Conservation (phyloP, 306 rosid species). For the Benincasa hispida region DNA sequence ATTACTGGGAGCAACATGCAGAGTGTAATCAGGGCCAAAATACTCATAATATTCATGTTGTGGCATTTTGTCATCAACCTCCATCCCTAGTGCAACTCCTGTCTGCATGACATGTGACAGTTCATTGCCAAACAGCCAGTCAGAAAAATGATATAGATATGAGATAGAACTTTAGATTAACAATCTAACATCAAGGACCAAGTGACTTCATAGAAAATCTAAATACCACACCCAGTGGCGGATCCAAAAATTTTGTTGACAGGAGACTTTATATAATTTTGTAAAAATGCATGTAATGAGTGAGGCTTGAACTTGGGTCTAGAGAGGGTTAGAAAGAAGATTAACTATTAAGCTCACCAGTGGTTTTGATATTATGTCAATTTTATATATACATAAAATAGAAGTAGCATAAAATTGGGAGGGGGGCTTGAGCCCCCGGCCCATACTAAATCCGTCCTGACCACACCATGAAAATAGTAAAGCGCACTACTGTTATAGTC, state of each 20-base stretch:
- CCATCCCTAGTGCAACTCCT: constrained; percentile 86
- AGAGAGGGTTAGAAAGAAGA: too few relatives aligned
- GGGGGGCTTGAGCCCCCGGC: too few relatives aligned
- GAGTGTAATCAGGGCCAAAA: constrained; percentile 86
- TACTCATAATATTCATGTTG: constrained; percentile 83
- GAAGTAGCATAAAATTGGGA: too few relatives aligned
- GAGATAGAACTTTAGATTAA: constrained; percentile 4
- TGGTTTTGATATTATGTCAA: too few relatives aligned
- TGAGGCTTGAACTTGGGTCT: too few relatives aligned
- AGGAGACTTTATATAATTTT: too few relatives aligned
- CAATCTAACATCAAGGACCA: constrained; percentile 1
- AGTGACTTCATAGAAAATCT: neutral
- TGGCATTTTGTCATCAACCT: constrained; percentile 91
- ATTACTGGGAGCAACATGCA: constrained; percentile 93
- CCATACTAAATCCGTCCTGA: too few relatives aligned
- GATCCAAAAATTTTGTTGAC: too few relatives aligned
- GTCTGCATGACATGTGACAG: constrained; percentile 46
- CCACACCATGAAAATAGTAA: neutral
- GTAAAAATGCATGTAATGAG: too few relatives aligned
- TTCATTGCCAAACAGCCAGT: constrained; percentile 6
- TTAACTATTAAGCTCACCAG: too few relatives aligned
- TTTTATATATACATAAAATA: too few relatives aligned
- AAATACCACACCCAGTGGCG: too few relatives aligned
- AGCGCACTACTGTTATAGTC: neutral
- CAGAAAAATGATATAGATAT: neutral